These are phyloP conservation scores for Neonectria neomacrospora DNA, from an alignment of 2,329 filamentous ascomycete genomes.

Conservation along the genomic window DNA sequence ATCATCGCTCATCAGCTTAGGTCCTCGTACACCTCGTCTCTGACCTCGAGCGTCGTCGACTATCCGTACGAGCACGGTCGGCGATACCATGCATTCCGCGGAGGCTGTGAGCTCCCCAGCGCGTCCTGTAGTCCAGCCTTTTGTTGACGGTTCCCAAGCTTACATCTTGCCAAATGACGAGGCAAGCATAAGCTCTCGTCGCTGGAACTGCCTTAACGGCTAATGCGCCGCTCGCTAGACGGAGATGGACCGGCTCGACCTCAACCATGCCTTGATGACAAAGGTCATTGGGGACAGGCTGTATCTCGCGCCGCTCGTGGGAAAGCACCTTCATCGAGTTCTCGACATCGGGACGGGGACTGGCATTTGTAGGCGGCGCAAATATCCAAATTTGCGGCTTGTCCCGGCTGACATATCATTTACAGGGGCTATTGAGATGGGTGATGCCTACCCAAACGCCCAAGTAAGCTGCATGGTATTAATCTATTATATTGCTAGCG, in stretches of 20 bases:
- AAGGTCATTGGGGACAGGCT: conserved; percentile 36
- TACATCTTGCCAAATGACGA: conserved; percentile 23
- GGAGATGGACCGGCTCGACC: conserved; percentile 51
- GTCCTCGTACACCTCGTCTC: conserved; percentile 38
- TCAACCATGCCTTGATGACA: conserved; percentile 48
- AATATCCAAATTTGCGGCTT: not conserved
- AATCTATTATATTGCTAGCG: not conserved
- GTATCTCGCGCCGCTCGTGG: conserved; percentile 42
- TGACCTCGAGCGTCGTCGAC: conserved; percentile 43
- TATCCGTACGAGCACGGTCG: conserved; percentile 46
- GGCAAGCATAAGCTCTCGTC: not conserved
- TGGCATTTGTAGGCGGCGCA: conserved; percentile 49
- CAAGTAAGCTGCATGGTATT: conserved; percentile 33
- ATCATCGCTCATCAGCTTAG: not conserved
- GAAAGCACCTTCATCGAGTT: conserved; percentile 47
- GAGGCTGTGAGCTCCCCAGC: conserved; percentile 35
- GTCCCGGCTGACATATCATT: not conserved
- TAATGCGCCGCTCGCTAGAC: not conserved
- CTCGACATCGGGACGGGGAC: conserved; percentile 58
- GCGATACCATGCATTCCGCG: conserved; percentile 47
- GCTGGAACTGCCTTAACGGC: not conserved
- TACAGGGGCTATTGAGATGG: conserved; percentile 54
- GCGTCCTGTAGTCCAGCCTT: not conserved
- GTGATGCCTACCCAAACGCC: conserved; percentile 43
- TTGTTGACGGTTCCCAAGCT: conserved; percentile 4